A percentile compares a stretch with the other conserved stretches of the same genome.
These are phyloP conservation scores for Ensete glaucum DNA, from an alignment of 176 grass and related monocot genomes.

Conservation along the genomic window DNA sequence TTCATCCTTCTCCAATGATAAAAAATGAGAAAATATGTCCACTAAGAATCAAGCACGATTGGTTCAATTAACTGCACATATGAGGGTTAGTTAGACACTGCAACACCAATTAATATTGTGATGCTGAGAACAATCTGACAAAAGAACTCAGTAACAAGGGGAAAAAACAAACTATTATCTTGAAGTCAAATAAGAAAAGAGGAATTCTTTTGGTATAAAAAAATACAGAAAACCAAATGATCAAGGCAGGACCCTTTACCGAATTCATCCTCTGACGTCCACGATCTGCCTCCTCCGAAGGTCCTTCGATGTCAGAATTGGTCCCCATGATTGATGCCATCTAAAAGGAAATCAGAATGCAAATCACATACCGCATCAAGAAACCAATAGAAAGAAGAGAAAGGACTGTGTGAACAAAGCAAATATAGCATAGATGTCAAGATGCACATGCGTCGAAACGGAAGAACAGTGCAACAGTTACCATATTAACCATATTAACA, in stretches of 20 bases:
- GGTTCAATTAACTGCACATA: no score
- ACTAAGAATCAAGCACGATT: no score
- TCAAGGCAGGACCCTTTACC: not conserved
- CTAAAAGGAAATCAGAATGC: not conserved
- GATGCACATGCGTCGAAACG: not conserved
- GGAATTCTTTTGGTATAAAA: not conserved
- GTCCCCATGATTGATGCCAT: not conserved
- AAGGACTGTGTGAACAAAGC: not conserved
- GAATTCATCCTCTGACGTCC: constrained; percentile 12
- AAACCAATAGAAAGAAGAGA: not conserved
- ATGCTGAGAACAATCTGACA: no score
- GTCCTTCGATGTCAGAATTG: constrained; percentile 2
- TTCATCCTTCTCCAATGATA: no score
- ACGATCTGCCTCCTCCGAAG: not conserved
- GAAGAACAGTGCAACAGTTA: not conserved
- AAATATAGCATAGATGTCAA: not conserved
- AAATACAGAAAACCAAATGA: not conserved
- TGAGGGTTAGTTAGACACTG: no score
- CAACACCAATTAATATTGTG: no score
- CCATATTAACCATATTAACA: not conserved
- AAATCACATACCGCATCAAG: not conserved
- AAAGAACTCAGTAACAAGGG: no score
- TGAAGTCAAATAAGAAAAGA: not conserved
- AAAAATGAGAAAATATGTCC: no score
- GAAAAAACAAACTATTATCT: no score